Evolutionary conservation across 345 rosid species (phyloP).

Genomic region (Aegle marmelos): DNA sequence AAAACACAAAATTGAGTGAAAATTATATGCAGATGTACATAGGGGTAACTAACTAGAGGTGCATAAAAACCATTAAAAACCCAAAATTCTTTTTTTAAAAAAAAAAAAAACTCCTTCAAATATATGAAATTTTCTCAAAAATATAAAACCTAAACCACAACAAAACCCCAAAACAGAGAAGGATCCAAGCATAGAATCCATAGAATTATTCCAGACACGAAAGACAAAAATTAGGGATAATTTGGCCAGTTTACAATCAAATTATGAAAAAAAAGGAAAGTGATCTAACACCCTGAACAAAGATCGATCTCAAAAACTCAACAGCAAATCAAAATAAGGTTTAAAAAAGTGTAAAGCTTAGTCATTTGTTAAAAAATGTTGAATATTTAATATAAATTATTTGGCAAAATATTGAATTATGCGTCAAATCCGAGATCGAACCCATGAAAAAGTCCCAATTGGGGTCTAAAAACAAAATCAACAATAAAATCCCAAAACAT

Average conservation of each 20-base stretch:
- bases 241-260: conserved; percentile 10
- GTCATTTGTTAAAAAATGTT: conserved; percentile 3
- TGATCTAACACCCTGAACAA: conserved; percentile 29
- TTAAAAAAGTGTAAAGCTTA: neutral
- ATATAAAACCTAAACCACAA: conserved; percentile 30
- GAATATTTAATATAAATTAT: neutral
- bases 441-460: neutral
- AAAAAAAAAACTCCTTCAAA: neutral
- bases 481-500: neutral
- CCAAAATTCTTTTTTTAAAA: neutral
- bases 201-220: conserved; percentile 13
- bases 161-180: conserved; percentile 26
- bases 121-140: neutral
- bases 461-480: conserved; percentile 7
- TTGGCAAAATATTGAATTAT: neutral
- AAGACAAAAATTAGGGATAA: conserved; percentile 2
- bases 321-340: neutral
- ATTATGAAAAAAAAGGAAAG: conserved; percentile 1
- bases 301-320: conserved; percentile 21
- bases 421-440: conserved; percentile 39
- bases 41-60: conserved; percentile 2
- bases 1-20: neutral
- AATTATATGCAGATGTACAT: neutral
- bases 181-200: conserved; percentile 21
- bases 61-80: neutral